Evolutionary conservation across 1,139 yeast genomes (phyloP), one percentile per base, ranked within the genome.

Genomic region (Pichia sp.): DNA sequence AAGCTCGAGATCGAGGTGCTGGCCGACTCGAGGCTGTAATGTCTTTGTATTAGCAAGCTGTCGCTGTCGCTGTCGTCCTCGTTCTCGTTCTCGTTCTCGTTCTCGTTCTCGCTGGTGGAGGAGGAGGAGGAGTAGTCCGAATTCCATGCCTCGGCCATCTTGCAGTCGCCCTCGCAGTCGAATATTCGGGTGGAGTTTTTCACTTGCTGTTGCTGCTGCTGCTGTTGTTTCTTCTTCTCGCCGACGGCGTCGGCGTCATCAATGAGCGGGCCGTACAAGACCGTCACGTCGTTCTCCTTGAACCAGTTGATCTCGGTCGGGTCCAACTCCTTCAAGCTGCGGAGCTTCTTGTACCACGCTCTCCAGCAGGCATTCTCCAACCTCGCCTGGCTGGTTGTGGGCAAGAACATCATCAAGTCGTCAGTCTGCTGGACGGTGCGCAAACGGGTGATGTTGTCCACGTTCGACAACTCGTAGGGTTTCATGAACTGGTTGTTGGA

Each of bases 291-390:
- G 52, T 83, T 83, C 60, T 85, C 93, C 67, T 87, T 87, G 45
- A 83, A 79, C 95, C 95, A 87, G 66, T 87, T 86, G 29, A 87
- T 85, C 48, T 76, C 77, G 63, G 85, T 89, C 2, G 95, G 93
- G 52, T 84, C 78, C 36, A 87, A 80, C 10, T 92, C 87, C 64
- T 79, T 79, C 60, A 86, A 72, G 60, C 82, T 77, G 55, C 81
- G 78, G 63, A 87, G 76, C 48, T 87, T 79, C 68, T 87, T 89
- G n/a, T 88, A 87, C 95, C 93, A 87, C 2, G 92, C 87, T 71
- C 95, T 76, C 95, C 95, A 87, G 49, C 87, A 80, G 0, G 93
- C 93, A 68, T 87, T 87, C 67, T 87, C 93, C 54, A 87, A 72
- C 61, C 95, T 75, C 3, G 86, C 78, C 2, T 83, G 73, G 1